Evolutionary conservation across 257 asterid species (phyloP).

Genomic region (Sherardia arvensis): DNA sequence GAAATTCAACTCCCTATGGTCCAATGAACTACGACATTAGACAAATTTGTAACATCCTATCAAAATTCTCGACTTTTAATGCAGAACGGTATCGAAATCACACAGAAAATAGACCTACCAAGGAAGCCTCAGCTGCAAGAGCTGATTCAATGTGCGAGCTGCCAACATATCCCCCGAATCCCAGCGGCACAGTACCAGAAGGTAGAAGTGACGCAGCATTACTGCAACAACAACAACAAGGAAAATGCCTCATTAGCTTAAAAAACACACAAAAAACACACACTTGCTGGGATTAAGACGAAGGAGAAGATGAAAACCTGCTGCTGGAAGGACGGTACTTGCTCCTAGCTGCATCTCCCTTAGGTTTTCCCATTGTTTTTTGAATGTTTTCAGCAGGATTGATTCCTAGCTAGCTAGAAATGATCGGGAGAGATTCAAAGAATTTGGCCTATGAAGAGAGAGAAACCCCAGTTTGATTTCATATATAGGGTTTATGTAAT

Average conservation of each 20-base stretch:
- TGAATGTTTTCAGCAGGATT: not conserved
- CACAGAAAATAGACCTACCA: conserved; percentile 24
- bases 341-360: conserved; percentile 91
- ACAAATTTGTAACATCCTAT: not conserved
- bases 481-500: not conserved
- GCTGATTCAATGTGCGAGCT: conserved; percentile 75
- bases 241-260: not conserved
- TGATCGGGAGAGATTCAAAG: not conserved
- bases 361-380: conserved; percentile 67
- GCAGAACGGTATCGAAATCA: not conserved
- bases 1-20: not conserved
- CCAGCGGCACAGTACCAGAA: conserved; percentile 55
- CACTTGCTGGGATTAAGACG: not conserved
- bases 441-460: not conserved
- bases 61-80: not conserved
- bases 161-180: conserved; percentile 94
- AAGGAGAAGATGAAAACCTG: conserved; percentile 38
- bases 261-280: not conserved
- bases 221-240: conserved; percentile 41
- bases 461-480: not conserved
- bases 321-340: conserved; percentile 99
- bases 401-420: not conserved
- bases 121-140: conserved; percentile 46
- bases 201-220: conserved; percentile 91
- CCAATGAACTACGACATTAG: not conserved